These are phyloP conservation scores for Fomes fomentarius DNA, from an alignment of 1,284 basidiomycete species.

Conservation along the genomic window DNA sequence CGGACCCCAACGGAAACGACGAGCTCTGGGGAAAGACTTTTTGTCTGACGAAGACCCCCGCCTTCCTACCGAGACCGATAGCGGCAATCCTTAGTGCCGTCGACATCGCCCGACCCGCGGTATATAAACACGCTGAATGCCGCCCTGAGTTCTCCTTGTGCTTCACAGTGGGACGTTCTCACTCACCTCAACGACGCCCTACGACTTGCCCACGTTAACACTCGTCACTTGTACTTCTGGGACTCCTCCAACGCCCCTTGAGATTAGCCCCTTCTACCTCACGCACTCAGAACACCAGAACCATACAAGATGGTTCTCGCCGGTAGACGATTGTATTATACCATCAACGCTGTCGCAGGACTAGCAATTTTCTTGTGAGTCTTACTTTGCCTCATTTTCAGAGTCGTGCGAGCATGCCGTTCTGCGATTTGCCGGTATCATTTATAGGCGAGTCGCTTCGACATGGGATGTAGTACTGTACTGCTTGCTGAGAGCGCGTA, in stretches of 20 bases:
- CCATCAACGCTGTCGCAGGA: conserved; percentile 43
- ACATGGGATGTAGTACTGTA: no score
- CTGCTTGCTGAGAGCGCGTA: no score
- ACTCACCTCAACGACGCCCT: neutral
- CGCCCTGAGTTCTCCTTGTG: no score
- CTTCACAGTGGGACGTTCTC: neutral
- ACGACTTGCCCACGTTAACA: neutral
- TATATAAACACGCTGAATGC: neutral
- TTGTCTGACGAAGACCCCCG: conserved; percentile 4
- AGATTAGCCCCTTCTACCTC: neutral
- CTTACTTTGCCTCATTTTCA: no score
- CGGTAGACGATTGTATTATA: conserved; percentile 35
- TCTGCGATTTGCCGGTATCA: no score
- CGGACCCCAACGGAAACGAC: conserved; percentile 17
- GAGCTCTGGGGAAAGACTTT: conserved; percentile 17
- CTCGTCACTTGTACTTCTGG: neutral
- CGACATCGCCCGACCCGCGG: neutral
- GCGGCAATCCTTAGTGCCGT: no score
- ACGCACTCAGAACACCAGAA: neutral
- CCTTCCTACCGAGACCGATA: neutral
- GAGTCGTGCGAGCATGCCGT: no score
- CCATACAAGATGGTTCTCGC: conserved; percentile 22
- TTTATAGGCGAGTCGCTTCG: no score
- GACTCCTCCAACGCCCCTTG: neutral
- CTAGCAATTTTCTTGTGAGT: conserved; percentile 53